These are phyloP conservation scores for Yarrowia deformans DNA, from an alignment of 805 yeast genomes.

Conservation along the genomic window DNA sequence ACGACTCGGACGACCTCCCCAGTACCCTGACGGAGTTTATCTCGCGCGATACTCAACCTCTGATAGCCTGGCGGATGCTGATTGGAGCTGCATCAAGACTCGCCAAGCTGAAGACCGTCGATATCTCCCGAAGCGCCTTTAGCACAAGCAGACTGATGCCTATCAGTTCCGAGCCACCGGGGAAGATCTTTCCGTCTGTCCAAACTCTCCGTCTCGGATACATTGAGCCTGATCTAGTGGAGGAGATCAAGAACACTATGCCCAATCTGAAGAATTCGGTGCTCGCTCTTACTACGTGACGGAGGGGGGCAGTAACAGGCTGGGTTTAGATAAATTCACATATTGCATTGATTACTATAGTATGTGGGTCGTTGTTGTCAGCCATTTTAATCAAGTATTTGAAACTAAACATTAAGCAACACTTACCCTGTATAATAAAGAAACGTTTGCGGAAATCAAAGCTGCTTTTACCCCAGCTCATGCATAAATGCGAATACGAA, in stretches of 20 bases:
- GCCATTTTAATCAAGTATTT: too few relatives aligned
- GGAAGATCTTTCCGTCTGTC: slow-evolving; percentile 14
- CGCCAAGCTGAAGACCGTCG: not conserved
- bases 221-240: slow-evolving; percentile 18
- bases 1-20: slow-evolving; percentile 1
- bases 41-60: slow-evolving; percentile 11
- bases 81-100: slow-evolving; percentile 11
- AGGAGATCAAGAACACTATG: slow-evolving; percentile 14
- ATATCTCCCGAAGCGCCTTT: slow-evolving; percentile 11
- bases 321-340: not conserved
- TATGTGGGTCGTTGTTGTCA: too few relatives aligned
- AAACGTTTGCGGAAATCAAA: not conserved
- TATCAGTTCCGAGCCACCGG: not conserved
- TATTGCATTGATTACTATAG: not conserved
- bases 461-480: slow-evolving; percentile 14
- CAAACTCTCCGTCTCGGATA: not conserved
- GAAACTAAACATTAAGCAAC: too few relatives aligned
- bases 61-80: slow-evolving; percentile 19
- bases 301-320: not conserved
- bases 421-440: not conserved
- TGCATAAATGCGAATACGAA: slow-evolving; percentile 24
- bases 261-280: slow-evolving; percentile 2
- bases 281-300: not conserved
- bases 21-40: slow-evolving; percentile 1
- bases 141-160: slow-evolving; percentile 28